These are phyloP conservation scores for Emergomyces africanus DNA, from an alignment of 2,329 filamentous ascomycete genomes.

Conservation along the genomic window DNA sequence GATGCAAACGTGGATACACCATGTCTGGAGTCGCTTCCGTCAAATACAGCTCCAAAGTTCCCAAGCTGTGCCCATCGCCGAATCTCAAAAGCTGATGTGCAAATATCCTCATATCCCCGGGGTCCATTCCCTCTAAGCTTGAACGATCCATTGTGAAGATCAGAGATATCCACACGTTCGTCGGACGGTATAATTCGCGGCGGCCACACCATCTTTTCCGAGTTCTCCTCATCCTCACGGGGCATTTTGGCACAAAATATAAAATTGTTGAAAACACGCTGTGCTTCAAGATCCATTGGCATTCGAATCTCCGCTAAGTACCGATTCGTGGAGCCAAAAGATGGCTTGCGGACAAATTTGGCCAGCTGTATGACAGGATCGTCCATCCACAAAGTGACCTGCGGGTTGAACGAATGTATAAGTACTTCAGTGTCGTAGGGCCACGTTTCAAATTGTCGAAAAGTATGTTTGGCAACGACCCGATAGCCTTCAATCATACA, in stretches of 20 bases:
- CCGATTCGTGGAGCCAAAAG: constrained; percentile 10
- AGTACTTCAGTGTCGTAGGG: constrained; percentile 50
- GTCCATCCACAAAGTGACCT: constrained; percentile 59
- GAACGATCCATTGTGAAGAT: constrained; percentile 30
- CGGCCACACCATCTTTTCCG: constrained; percentile 54
- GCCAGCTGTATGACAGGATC: constrained; percentile 54
- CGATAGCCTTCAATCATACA: constrained; percentile 72
- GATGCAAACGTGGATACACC: constrained; percentile 55
- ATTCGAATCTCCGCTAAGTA: constrained; percentile 37
- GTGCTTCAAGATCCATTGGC: constrained; percentile 40
- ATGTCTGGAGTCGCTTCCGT: constrained; percentile 35
- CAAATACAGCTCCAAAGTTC: constrained; percentile 14
- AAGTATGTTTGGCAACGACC: constrained; percentile 52
- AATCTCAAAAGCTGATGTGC: constrained; percentile 58
- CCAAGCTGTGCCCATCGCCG: constrained; percentile 62
- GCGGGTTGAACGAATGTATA: constrained; percentile 60
- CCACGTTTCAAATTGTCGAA: constrained; percentile 50
- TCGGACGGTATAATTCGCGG: constrained; percentile 54
- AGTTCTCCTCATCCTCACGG: constrained; percentile 8
- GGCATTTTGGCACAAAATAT: constrained; percentile 45
- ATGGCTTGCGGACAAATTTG: constrained; percentile 12
- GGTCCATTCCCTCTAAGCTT: constrained; percentile 34
- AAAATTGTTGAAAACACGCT: constrained; percentile 53
- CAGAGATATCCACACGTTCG: constrained; percentile 42
- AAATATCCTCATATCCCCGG: constrained; percentile 45